Percentiles rank a stretch among this genome's conserved stretches.
Conservation (phyloP, 2,329 filamentous ascomycete genomes). For the Fusarium praegraminearum region DNA sequence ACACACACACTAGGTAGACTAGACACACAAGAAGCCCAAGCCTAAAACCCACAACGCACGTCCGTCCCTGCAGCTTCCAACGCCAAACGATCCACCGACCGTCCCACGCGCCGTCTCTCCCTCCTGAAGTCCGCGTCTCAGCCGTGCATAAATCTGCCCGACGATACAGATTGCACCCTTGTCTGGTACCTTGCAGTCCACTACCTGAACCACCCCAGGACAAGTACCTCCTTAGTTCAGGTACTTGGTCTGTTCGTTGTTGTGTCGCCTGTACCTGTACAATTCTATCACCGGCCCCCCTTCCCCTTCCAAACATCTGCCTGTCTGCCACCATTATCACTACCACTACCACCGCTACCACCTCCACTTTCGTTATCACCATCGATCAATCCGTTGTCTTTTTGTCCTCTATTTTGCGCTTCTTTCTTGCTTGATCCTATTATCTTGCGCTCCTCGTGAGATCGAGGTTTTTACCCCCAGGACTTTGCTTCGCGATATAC, state of each 20-base stretch:
- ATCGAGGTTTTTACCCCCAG: constrained; percentile 15
- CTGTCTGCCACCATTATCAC: constrained; percentile 33
- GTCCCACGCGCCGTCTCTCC: constrained; percentile 48
- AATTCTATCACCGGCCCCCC: constrained; percentile 37
- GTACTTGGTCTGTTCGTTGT: constrained; percentile 31
- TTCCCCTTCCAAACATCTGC: constrained; percentile 38
- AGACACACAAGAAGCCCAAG: constrained; percentile 19
- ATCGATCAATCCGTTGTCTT: constrained; percentile 39
- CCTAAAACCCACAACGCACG: constrained; percentile 35
- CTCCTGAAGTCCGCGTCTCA: constrained; percentile 50
- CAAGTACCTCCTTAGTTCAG: constrained; percentile 35
- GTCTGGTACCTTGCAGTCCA: constrained; percentile 36
- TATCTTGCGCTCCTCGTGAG: constrained; percentile 34
- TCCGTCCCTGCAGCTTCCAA: constrained; percentile 42
- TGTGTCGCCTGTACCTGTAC: constrained; percentile 41
- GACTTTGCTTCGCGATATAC: constrained; percentile 29
- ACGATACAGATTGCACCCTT: constrained; percentile 35
- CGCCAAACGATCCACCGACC: constrained; percentile 47
- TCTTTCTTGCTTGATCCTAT: constrained; percentile 30
- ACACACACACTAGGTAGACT: constrained; percentile 26
- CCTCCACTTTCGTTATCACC: constrained; percentile 42
- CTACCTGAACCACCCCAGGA: constrained; percentile 26
- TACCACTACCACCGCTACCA: constrained; percentile 28
- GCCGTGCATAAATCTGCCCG: constrained; percentile 48
- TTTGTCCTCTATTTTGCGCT: constrained; percentile 37